Evolutionary conservation across 2,329 filamentous ascomycete genomes (phyloP).

Genomic region (Pleoardoris graminearum): DNA sequence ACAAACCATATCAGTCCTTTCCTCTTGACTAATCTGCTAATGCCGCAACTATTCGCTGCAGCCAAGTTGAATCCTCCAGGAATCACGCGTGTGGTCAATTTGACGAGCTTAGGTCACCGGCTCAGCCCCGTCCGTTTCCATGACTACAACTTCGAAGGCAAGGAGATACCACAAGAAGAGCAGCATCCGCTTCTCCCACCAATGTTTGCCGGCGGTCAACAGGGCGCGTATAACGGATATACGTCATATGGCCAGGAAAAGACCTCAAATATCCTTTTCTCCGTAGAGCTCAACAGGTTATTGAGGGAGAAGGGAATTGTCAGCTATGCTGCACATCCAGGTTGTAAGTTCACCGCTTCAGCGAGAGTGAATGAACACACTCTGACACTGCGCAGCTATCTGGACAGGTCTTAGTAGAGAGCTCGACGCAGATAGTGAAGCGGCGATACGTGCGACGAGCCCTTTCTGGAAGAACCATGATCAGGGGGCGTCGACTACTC

Average conservation of each 20-base stretch:
- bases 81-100: constrained; percentile 31
- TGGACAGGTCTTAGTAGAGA: constrained; percentile 34
- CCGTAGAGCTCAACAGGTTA: constrained; percentile 25
- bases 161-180: constrained; percentile 33
- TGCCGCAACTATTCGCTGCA: constrained; percentile 42
- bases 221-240: constrained; percentile 32
- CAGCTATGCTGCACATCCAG: constrained; percentile 39
- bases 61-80: constrained; percentile 38
- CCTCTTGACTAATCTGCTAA: constrained; percentile 50
- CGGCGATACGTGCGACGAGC: constrained; percentile 28
- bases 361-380: neutral
- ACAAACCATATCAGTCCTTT: constrained; percentile 55
- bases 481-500: constrained; percentile 35
- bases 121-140: constrained; percentile 46
- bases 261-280: constrained; percentile 38
- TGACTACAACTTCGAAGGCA: constrained; percentile 48
- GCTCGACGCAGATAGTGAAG: constrained; percentile 33
- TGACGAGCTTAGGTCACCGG: constrained; percentile 36
- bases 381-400: constrained; percentile 26
- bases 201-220: constrained; percentile 18
- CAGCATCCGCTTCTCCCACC: constrained; percentile 21
- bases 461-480: constrained; percentile 41
- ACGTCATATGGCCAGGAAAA: constrained; percentile 39
- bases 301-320: constrained; percentile 26
- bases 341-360: constrained; percentile 26